Evolutionary conservation across 495 filamentous ascomycete species (phyloP).

Genomic region (Astrocystis sublimbata): DNA sequence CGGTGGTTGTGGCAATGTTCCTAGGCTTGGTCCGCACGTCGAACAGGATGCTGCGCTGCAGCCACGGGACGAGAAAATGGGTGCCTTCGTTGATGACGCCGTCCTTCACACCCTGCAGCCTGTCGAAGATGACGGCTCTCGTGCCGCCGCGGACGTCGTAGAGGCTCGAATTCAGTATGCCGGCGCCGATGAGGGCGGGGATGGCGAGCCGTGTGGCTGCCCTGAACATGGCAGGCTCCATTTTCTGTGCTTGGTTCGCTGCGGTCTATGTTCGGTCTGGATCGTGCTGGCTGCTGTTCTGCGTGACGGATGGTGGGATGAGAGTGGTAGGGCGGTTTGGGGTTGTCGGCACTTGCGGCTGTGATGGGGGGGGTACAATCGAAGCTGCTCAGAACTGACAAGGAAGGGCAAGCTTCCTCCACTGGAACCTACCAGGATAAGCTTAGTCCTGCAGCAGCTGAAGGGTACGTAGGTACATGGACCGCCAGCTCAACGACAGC

Average conservation of each 20-base stretch:
- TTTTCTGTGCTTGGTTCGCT: slow-evolving; percentile 14
- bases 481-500: neutral
- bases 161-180: slow-evolving; percentile 70
- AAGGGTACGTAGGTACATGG: slow-evolving; percentile 4
- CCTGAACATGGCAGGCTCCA: slow-evolving; percentile 24
- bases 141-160: slow-evolving; percentile 97
- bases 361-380: slow-evolving; percentile 5
- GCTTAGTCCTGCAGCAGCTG: too few relatives aligned
- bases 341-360: neutral
- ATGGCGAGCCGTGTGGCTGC: slow-evolving; percentile 67
- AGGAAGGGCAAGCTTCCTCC: neutral
- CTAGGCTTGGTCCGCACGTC: slow-evolving; percentile 97
- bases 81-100: slow-evolving; percentile 92
- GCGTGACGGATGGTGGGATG: neutral
- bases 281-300: neutral
- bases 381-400: slow-evolving; percentile 21
- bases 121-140: slow-evolving; percentile 97
- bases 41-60: slow-evolving; percentile 93
- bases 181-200: slow-evolving; percentile 64
- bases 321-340: neutral
- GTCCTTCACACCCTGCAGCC: slow-evolving; percentile 89
- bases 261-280: neutral
- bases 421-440: too few relatives aligned
- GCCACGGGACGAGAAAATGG: slow-evolving; percentile 94
- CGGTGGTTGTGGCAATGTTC: slow-evolving; percentile 97